Evolutionary conservation across 352 stramenopile genomes (phyloP).

Genomic region (Phytophthora pinifolia): DNA sequence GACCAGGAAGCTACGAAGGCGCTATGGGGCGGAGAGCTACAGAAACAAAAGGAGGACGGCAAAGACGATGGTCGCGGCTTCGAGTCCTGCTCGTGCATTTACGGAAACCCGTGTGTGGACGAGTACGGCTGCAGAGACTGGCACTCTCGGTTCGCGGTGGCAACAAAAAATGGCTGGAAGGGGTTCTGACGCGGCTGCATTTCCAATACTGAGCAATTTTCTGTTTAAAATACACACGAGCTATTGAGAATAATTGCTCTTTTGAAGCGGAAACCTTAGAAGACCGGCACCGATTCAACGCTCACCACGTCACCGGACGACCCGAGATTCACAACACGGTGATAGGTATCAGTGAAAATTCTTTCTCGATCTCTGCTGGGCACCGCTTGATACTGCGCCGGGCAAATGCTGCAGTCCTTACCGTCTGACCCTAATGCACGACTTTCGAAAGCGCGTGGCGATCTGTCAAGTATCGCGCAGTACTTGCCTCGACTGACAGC

Average conservation of each 20-base stretch:
- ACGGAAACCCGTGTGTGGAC: slow-evolving; percentile 90
- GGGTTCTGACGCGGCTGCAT: slow-evolving; percentile 50
- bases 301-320: too few species aligned
- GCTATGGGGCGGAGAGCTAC: slow-evolving; percentile 41
- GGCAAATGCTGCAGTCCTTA: too few species aligned
- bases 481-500: not conserved
- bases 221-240: too few species aligned
- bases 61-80: slow-evolving; percentile 69
- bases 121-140: slow-evolving; percentile 91
- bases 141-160: slow-evolving; percentile 81
- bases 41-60: slow-evolving; percentile 33
- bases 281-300: too few species aligned
- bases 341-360: too few species aligned
- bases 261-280: too few species aligned
- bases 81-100: slow-evolving; percentile 88
- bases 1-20: slow-evolving; percentile 66
- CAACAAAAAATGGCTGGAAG: slow-evolving; percentile 90
- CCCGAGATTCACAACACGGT: too few species aligned
- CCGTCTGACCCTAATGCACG: slow-evolving; percentile 21
- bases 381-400: too few species aligned
- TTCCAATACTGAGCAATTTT: not conserved
- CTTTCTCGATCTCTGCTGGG: too few species aligned
- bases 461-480: slow-evolving; percentile 5
- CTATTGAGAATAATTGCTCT: too few species aligned
- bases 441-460: slow-evolving; percentile 16